phyloP scores from a whole-genome alignment of 2,329 filamentous ascomycete species.

The Colletotrichum limetticola region DNA sequence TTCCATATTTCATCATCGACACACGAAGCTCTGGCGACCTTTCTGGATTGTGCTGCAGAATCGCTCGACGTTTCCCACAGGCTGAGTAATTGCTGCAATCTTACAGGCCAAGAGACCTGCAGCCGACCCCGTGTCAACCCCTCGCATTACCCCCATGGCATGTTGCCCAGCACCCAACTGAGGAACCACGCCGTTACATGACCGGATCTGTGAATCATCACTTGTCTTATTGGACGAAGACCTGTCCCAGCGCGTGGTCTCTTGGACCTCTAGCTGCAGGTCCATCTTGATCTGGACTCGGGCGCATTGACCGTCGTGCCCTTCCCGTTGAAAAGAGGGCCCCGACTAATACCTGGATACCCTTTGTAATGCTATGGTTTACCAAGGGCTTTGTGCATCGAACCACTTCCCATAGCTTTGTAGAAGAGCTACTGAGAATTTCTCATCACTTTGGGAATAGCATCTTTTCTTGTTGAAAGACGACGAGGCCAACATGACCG shows the following conservation, averaged over 20 bases:
- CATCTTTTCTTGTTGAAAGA: neutral
- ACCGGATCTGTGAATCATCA: conserved; percentile 37
- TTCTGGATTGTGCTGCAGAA: conserved; percentile 26
- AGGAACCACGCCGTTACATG: conserved; percentile 25
- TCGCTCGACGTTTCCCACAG: conserved; percentile 8
- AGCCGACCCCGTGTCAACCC: conserved; percentile 28
- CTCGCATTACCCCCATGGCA: conserved; percentile 25
- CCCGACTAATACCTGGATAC: conserved; percentile 29
- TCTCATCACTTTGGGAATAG: neutral
- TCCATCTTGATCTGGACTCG: conserved; percentile 23
- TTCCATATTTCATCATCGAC: conserved; percentile 36
- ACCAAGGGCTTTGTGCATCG: conserved; percentile 6
- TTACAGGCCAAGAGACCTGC: conserved; percentile 37
- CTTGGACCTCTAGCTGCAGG: conserved; percentile 30
- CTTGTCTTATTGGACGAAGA: conserved; percentile 26
- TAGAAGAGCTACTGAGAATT: neutral
- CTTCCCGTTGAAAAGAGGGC: conserved; percentile 28
- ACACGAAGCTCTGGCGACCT: conserved; percentile 21
- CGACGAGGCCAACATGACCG: conserved; percentile 19
- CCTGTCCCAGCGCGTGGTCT: conserved; percentile 6
- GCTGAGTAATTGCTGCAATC: conserved; percentile 42
- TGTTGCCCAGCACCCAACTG: conserved; percentile 18
- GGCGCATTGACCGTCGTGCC: conserved; percentile 25
- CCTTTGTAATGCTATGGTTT: conserved; percentile 1
- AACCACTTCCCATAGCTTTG: conserved; percentile 1